Percentiles rank a stretch among this genome's conserved stretches.
phyloP scores from a whole-genome alignment of 331 rosid genomes.

The Phaseolus coccineus region DNA sequence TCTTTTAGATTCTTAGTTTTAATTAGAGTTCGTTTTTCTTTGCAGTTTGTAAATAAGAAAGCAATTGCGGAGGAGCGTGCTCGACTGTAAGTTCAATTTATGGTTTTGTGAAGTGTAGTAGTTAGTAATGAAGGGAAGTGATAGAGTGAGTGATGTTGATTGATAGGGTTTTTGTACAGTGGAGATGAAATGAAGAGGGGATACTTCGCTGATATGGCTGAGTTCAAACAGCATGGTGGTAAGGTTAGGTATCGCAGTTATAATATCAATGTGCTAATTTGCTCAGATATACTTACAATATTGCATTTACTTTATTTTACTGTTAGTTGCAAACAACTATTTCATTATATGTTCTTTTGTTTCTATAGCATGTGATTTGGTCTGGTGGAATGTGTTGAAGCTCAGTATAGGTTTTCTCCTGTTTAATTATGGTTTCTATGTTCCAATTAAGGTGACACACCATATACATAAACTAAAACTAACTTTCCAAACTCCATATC shows the following conservation, averaged over 20 bases:
- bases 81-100: constrained; percentile 70
- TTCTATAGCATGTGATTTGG: constrained; percentile 18
- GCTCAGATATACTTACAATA: background rate
- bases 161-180: constrained; percentile 66
- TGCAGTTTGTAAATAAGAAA: constrained; percentile 73
- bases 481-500: constrained; percentile 4
- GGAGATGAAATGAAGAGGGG: constrained; percentile 91
- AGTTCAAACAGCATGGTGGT: constrained; percentile 83
- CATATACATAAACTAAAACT: background rate
- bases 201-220: constrained; percentile 78
- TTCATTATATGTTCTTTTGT: constrained; percentile 17
- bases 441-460: constrained; percentile 24
- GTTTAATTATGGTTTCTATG: background rate
- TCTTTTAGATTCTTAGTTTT: background rate
- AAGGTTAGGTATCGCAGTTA: constrained; percentile 79
- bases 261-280: background rate
- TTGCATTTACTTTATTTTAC: background rate
- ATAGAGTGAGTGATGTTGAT: constrained; percentile 42
- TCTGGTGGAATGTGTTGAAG: constrained; percentile 12
- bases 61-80: constrained; percentile 81
- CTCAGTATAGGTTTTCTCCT: constrained; percentile 7
- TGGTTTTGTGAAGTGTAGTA: background rate
- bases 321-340: background rate
- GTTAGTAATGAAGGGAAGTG: constrained; percentile 21
- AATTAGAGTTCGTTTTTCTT: background rate